These are phyloP conservation scores for Phaeodactylum tricornutum DNA, from an alignment of 108 stramenopile species.

Conservation along the genomic window DNA sequence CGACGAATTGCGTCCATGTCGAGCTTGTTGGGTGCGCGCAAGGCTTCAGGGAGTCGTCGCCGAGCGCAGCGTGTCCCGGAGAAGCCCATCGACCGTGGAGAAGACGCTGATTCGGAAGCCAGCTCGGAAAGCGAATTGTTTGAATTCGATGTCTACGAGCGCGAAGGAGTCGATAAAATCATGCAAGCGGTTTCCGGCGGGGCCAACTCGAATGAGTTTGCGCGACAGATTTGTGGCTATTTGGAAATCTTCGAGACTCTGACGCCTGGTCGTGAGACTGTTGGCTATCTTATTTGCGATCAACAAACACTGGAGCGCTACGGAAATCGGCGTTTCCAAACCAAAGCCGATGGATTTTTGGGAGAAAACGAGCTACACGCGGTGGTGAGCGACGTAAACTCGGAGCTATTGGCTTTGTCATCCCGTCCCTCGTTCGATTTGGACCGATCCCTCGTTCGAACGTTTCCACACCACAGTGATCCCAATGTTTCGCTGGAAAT, in stretches of 20 bases:
- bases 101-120: constrained; percentile 15
- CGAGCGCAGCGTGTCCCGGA: too few relatives aligned
- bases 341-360: constrained; percentile 14
- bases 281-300: constrained; percentile 44
- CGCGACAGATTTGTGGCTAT: constrained; percentile 24
- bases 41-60: too few relatives aligned
- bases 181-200: constrained; percentile 29
- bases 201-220: constrained; percentile 15
- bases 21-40: too few relatives aligned
- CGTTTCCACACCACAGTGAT: constrained; percentile 16
- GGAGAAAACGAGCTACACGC: constrained; percentile 19
- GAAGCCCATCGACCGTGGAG: constrained; percentile 2
- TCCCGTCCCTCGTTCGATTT: constrained; percentile 7
- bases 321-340: constrained; percentile 38
- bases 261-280: constrained; percentile 23
- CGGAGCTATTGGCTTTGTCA: constrained; percentile 29
- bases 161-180: constrained; percentile 39
- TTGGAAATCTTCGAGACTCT: constrained; percentile 42
- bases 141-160: constrained; percentile 41
- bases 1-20: constrained; percentile 4
- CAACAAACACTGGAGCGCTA: constrained; percentile 45
- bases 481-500: constrained; percentile 18
- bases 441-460: constrained; percentile 25
- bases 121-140: constrained; percentile 19
- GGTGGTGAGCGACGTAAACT: constrained; percentile 40